Evolutionary conservation across 495 filamentous ascomycete genomes (phyloP).

Genomic region (Coniosporium apollinis): DNA sequence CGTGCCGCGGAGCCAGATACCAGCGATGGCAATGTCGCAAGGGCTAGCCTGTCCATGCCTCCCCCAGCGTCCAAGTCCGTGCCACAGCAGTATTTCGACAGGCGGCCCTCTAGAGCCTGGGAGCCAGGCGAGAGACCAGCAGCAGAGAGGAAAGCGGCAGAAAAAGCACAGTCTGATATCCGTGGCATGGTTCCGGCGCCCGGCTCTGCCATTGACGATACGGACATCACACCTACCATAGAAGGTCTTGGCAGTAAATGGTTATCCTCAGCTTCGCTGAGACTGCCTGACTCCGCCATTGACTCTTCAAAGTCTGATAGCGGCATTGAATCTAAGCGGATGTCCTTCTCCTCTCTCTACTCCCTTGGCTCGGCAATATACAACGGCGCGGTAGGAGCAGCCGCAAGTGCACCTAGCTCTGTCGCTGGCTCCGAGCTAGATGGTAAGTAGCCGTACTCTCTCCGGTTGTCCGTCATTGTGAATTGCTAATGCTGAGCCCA

Average conservation of each 20-base stretch:
- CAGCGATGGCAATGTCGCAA: conserved; percentile 30
- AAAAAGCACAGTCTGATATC: no score
- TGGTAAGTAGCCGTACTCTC: no score
- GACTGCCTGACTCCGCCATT: conserved; percentile 30
- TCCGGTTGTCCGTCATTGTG: no score
- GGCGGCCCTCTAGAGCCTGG: conserved; percentile 11
- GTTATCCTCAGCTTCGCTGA: conserved; percentile 8
- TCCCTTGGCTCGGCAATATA: conserved; percentile 40
- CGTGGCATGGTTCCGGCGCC: not conserved
- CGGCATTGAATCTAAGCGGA: conserved; percentile 38
- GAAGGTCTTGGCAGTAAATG: conserved; percentile 4
- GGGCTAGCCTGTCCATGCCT: conserved; percentile 44
- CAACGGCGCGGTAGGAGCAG: conserved; percentile 11
- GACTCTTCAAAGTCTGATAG: conserved; percentile 18
- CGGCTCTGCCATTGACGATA: conserved; percentile 12
- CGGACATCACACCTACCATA: conserved; percentile 11
- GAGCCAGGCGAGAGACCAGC: conserved; percentile 4
- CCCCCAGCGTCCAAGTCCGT: conserved; percentile 26
- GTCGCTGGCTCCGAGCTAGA: conserved; percentile 24
- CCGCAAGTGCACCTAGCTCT: conserved; percentile 26
- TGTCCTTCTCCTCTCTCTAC: conserved; percentile 49
- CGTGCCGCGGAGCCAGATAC: conserved; percentile 35
- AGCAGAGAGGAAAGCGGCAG: no score
- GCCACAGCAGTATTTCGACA: conserved; percentile 6
- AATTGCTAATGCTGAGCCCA: no score